These are phyloP conservation scores for Aspergillus hancockii DNA, from an alignment of 495 filamentous ascomycete species.

Conservation along the genomic window DNA sequence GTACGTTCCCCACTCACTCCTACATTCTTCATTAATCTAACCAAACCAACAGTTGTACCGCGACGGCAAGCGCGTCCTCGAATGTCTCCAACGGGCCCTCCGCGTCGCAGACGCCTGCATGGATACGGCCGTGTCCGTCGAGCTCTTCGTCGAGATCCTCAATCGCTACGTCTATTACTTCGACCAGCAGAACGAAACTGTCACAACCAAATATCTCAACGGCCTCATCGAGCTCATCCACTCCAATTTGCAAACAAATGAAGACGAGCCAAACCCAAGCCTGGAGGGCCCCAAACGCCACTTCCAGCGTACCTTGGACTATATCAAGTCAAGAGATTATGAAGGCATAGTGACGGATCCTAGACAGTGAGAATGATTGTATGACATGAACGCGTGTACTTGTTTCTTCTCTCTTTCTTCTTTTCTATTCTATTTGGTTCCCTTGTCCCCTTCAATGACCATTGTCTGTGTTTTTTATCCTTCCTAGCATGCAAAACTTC, in stretches of 20 bases:
- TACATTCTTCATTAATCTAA: background rate
- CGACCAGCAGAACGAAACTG: conserved; percentile 97
- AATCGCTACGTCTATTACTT: conserved; percentile 99
- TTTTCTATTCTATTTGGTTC: conserved; percentile 14
- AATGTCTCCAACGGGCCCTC: conserved; percentile 92
- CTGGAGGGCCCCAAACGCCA: conserved; percentile 87
- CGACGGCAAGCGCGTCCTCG: conserved; percentile 93
- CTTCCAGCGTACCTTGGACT: conserved; percentile 91
- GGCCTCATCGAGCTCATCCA: conserved; percentile 98
- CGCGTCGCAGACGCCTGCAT: conserved; percentile 98
- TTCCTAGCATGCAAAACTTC: conserved; percentile 6
- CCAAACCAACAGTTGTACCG: conserved; percentile 73
- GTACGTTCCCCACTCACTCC: conserved; percentile 52
- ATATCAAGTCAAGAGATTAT: conserved; percentile 87
- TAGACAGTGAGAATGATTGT: conserved; percentile 50
- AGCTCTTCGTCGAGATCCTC: conserved; percentile 96
- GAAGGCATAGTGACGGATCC: conserved; percentile 81
- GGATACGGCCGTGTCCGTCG: conserved; percentile 97
- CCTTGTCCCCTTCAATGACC: conserved; percentile 7
- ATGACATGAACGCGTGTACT: conserved; percentile 16
- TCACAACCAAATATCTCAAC: conserved; percentile 97
- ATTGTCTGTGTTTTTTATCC: conserved; percentile 11
- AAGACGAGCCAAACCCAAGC: conserved; percentile 64
- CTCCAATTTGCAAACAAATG: conserved; percentile 84
- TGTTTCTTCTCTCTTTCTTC: conserved; percentile 3